Evolutionary conservation across 2,329 filamentous ascomycete genomes (phyloP), one percentile per base, ranked within the genome.

Genomic region (Ophiostoma tasmaniense): DNA sequence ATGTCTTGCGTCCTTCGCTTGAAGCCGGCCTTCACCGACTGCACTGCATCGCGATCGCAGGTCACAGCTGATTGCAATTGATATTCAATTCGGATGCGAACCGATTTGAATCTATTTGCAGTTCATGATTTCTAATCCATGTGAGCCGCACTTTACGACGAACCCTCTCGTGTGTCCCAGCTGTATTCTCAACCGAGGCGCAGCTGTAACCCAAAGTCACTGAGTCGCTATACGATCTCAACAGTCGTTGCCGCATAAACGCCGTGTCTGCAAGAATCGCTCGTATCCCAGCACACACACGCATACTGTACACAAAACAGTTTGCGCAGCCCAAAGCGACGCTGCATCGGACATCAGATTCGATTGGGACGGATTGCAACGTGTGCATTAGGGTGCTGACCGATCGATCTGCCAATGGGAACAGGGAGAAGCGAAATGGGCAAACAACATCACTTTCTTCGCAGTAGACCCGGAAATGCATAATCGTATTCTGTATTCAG

Each of bases 371-470:
- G 11, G 11, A 25, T 30, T 30, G 52, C 52, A 59, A 59, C 55
- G 55, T 61, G 55, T 30, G 55, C n/a, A 30, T 28, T 61, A 61
- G 52, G 52, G 52, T 59, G 52, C 52, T 59, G 52, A 61, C 55
- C 22, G 55, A 30, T 30, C 55, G 55, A 28, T 61, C 50, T 55
- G 17, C 50, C 50, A 55, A 55, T 55, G 22, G 17, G 50, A 55
- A 11, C 25, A 55, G n/a, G 17, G 50, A 55, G 8, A 55, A 55
- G 50, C 50, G 50, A 55, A 10, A 55, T n/a, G 22, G 11, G 13
- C 33, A 33, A 33, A 33, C 33, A 8, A 33, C 8, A 33, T 4
- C 8, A 33, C 33, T 33, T 8, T 6, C 5, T 33, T 4, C 33
- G 1, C n/a, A 55, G 7, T 10, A n/a, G n/a, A n/a, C 20, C 50